Base-by-base conservation (phyloP, 495 filamentous ascomycete genomes). In the Penicillium fimorum region DNA sequence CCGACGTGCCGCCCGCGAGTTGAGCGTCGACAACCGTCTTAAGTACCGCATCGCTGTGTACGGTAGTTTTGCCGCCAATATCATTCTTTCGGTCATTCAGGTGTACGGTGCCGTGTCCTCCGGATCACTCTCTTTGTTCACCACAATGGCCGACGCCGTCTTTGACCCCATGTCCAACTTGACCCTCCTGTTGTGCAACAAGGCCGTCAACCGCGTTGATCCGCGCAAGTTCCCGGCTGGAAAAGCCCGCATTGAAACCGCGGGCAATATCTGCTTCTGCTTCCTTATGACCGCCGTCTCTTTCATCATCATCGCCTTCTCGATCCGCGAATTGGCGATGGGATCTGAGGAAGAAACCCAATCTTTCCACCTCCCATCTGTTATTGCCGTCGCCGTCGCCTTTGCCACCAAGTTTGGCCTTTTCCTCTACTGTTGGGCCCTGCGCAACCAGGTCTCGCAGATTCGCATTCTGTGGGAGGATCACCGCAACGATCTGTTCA, bases 211-310 rank as follows among this genome's bases (percentile, higher is more conserved):
- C 61, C 84, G 82, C 45, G 95, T 97, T 55, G 92, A 97, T 66
- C 82, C 90, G n/a, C 83, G 83, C 58, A 86, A 88, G 50, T 98
- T 97, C 71, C 94, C 94, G 4, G 90, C 88, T 0, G 94, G 94
- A 54, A 97, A 97, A 70, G 92, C 92, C 8, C 86, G 94, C 20
- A 89, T 98, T 49, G 94, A 98, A 72, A 97, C 92, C 5, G 90
- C 91, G 1, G 94, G 94, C 44, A 98, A 97, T 66, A 97, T 98
- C 62, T 84, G 87, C 58, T 98, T 98, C 79, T 96, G 93, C 74
- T 96, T 95, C 75, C 79, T 98, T 63, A 98, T 98, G 94, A 89
- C 84, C 45, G 77, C 90, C 44, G 93, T 98, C 17, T 96, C 92
- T 3, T 79, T 90, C 59, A 89, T 97, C 70, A 79, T 98, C 22